Base-by-base conservation (phyloP, 2,329 filamentous ascomycete genomes). In the Aphanocladium album region DNA sequence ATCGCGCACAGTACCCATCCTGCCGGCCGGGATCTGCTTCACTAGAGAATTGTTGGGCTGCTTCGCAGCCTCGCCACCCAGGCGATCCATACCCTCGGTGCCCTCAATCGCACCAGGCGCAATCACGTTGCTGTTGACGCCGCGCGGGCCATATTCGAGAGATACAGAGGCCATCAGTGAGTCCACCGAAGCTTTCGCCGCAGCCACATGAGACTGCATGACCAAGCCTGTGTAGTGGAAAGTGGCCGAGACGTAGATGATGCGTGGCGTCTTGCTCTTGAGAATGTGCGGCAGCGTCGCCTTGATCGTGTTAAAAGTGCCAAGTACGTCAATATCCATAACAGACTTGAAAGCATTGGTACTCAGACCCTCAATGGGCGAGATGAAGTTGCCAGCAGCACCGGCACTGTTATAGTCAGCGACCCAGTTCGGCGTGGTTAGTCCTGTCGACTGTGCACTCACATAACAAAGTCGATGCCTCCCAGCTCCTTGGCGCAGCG, bases 301-400 rank as follows among this genome's bases (percentile, higher is more conserved):
- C 77, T 98, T 98, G 70, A 96, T 82, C 2, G 92, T 96, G 78
- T 98, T 96, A 78, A 90, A 99, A 17, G 90, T 96, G 35, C 95
- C 95, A 39, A 98, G 75, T 2, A 96, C 89, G 72, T 98, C 95
- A 70, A 99, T 99, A 63, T 98, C 95, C 69, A 98, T 93, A 65
- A 99, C 95, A 0, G 90, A 82, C 74, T 93, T 96, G 85, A 99
- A 96, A 3, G 91, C 95, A 71, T 98, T 98, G 62, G 89, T 77
- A 45, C 86, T 91, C 54, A 98, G 83, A 64, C 88, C 88, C 45
- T 88, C 83, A 62, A 98, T 88, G 5, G 93, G 89, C 0, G 91
- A 89, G 23, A 99, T 82, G 74, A 98, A 99, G 75, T 99, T 99
- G 62, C 95, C 95, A 19, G 95, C 95, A 16, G 95, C 95, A 55